These are phyloP conservation scores for Entomortierella chlamydospora DNA, from an alignment of 192 early-diverging fungal species.

Conservation along the genomic window DNA sequence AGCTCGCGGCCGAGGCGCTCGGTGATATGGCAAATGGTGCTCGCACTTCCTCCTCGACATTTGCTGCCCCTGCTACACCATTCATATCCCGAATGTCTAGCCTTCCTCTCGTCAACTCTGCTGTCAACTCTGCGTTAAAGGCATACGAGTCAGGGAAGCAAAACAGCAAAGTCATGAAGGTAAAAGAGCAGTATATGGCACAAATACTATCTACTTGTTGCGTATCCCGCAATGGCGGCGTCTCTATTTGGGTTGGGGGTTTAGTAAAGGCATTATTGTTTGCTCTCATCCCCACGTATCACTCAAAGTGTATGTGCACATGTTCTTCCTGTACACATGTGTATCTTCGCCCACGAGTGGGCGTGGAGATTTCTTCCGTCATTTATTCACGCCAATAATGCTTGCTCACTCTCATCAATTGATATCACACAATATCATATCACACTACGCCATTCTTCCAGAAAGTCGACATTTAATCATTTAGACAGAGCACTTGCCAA, in stretches of 20 bases:
- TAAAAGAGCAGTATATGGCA: constrained; percentile 9
- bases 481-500: no score
- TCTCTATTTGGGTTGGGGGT: not conserved
- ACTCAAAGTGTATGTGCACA: not conserved
- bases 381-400: not conserved
- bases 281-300: no score
- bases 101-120: constrained; percentile 82
- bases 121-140: constrained; percentile 77
- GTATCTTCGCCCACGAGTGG: not conserved
- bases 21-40: constrained; percentile 51
- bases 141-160: constrained; percentile 81
- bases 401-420: not conserved
- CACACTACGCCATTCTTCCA: no score
- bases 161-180: constrained; percentile 54
- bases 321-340: not conserved
- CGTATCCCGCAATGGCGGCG: not conserved
- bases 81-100: constrained; percentile 85
- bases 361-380: not conserved
- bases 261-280: no score
- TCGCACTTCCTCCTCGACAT: constrained; percentile 11
- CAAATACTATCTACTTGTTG: not conserved
- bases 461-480: no score
- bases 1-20: constrained; percentile 42
- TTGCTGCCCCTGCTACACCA: constrained; percentile 27
- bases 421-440: not conserved